These are phyloP conservation scores for Teratosphaeria epicoccoides DNA, from an alignment of 2,329 filamentous ascomycete species.

Conservation along the genomic window DNA sequence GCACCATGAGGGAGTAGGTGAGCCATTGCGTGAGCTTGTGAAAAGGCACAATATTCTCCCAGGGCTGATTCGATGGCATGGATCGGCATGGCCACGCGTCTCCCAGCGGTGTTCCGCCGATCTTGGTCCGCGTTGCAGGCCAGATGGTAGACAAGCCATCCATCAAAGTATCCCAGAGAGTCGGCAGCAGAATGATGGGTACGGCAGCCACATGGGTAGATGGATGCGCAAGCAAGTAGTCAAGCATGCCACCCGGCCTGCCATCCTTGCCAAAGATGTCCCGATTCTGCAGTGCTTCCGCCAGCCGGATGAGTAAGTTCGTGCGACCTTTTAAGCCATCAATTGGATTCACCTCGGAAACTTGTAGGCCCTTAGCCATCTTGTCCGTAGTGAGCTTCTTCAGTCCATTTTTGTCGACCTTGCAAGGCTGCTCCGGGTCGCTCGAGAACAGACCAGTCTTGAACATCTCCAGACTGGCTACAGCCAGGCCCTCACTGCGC, in stretches of 20 bases:
- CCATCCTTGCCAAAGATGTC: conserved; percentile 77
- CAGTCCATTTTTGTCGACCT: conserved; percentile 78
- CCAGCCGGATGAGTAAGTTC: conserved; percentile 64
- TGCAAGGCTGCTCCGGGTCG: conserved; percentile 66
- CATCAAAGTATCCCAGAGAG: conserved; percentile 85
- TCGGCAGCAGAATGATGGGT: conserved; percentile 75
- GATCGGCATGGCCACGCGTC: conserved; percentile 87
- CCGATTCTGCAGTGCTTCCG: conserved; percentile 64
- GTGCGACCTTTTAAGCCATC: conserved; percentile 78
- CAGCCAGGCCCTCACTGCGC: conserved; percentile 79
- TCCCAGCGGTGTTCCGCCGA: conserved; percentile 78
- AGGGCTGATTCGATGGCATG: conserved; percentile 66
- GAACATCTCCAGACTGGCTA: conserved; percentile 79
- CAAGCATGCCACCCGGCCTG: conserved; percentile 87
- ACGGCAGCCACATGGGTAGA: conserved; percentile 81
- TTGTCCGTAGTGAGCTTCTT: conserved; percentile 61
- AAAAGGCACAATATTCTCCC: conserved; percentile 79
- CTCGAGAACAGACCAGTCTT: conserved; percentile 83
- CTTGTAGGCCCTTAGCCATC: conserved; percentile 75
- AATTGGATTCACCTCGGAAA: conserved; percentile 67
- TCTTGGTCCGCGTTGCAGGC: conserved; percentile 73
- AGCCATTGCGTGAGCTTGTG: conserved; percentile 95
- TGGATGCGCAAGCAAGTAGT: conserved; percentile 86
- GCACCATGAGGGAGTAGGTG: conserved; percentile 85
- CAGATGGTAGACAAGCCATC: conserved; percentile 78